A percentile compares a stretch with the other conserved stretches of the same genome.
phyloP scores from a whole-genome alignment of 371 early-diverging fungal species.

The Capillidium heterosporum region DNA sequence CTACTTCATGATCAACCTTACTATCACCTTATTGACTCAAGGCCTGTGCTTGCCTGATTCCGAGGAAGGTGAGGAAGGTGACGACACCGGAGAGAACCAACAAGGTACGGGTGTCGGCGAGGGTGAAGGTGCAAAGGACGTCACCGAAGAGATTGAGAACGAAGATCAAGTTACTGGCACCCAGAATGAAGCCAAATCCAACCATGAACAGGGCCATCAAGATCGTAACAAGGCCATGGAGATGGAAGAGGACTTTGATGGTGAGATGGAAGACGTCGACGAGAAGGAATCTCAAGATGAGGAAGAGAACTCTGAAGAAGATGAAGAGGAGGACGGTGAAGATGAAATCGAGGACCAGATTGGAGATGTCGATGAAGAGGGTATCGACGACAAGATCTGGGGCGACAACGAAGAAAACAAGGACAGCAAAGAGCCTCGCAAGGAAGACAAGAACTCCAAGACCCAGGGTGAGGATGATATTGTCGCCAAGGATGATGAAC shows the following conservation, averaged over 20 bases:
- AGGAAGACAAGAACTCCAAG: slow-evolving; percentile 15
- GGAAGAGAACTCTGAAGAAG: slow-evolving; percentile 22
- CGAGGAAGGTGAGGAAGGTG: slow-evolving; percentile 28
- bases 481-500: slow-evolving; percentile 43
- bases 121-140: slow-evolving; percentile 87
- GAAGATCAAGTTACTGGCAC: slow-evolving; percentile 86
- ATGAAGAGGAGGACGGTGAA: slow-evolving; percentile 33
- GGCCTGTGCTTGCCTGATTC: slow-evolving; percentile 74
- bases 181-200: slow-evolving; percentile 46
- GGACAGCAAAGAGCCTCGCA: slow-evolving; percentile 34
- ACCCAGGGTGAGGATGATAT: slow-evolving; percentile 28
- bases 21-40: slow-evolving; percentile 48
- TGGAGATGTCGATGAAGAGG: slow-evolving; percentile 75
- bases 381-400: slow-evolving; percentile 96
- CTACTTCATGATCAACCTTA: slow-evolving; percentile 46
- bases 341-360: slow-evolving; percentile 82
- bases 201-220: slow-evolving; percentile 18
- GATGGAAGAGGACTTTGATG: slow-evolving; percentile 92
- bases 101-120: slow-evolving; percentile 76
- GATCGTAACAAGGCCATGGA: slow-evolving; percentile 88
- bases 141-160: slow-evolving; percentile 90
- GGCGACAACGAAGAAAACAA: slow-evolving; percentile 57
- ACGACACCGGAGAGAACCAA: slow-evolving; percentile 26
- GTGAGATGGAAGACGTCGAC: slow-evolving; percentile 74
- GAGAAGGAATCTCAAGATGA: slow-evolving; percentile 40